Evolutionary conservation across 805 yeast genomes (phyloP), one percentile per base, ranked within the genome.

Genomic region (Saccharomycopsis olivae): DNA sequence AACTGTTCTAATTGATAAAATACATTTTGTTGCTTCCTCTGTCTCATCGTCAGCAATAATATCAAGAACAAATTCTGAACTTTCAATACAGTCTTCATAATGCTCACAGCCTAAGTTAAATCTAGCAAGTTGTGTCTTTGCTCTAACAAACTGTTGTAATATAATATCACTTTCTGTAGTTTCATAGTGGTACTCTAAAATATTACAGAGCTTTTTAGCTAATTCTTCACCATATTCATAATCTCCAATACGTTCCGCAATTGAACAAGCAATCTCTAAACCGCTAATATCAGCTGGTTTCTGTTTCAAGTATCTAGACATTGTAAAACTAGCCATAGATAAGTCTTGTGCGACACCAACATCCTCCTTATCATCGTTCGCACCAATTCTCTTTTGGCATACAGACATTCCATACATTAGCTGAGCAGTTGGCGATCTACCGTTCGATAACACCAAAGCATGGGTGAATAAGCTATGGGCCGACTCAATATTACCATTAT

Each of bases 361-460:
- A 54, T 78, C 73, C 54, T 73, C 57, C 44, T 75, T 66, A 56
- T 72, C 70, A 54, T 64, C 55, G 34, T 58, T 56, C 3, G 57
- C 51, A 3, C 67, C 64, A 24, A 68, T 62, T 36, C 72, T 56
- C 46, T 68, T 65, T 51, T 63, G 54, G 33, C 78, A 57, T 39
- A 80, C 63, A n/a, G 45, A 45, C 35, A 70, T 57, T 0, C 89
- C 94, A 57, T 80, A 84, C 20, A 86, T 63, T 34, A 85, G 54
- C 55, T 82, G 85, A 0, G 92, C 77, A 29, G 75, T 57, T 18
- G 80, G 74, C 32, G 78, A 73, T 32, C 69, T 64, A 1, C 95
- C 95, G 52, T 78, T 78, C 1, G 96, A 75, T 36, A 89, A 60
- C 10, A 76, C 69, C 49, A 71, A 82, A 0, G 95, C 83, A 58